phyloP scores from a whole-genome alignment of 192 early-diverging fungal species.

The Glomus cerebriforme region DNA sequence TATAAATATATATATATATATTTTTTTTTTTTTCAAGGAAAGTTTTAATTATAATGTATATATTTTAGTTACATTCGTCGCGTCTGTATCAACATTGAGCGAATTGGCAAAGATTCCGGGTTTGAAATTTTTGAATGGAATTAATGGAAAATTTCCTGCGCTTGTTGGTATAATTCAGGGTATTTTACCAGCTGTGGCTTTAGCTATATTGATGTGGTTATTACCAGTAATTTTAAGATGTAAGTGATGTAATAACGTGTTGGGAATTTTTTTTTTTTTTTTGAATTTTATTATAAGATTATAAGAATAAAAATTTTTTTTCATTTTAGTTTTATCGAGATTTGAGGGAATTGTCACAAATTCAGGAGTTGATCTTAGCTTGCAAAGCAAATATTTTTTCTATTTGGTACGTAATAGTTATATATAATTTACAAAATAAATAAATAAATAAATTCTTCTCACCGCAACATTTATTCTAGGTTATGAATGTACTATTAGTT shows the following conservation, averaged over 20 bases:
- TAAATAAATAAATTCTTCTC: background rate
- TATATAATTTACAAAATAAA: no score
- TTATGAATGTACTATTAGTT: constrained; percentile 79
- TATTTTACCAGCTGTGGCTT: constrained; percentile 70
- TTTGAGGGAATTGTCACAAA: constrained; percentile 50
- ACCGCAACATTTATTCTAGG: constrained; percentile 34
- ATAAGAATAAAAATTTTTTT: background rate
- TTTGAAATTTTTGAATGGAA: constrained; percentile 45
- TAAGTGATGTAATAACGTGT: constrained; percentile 31
- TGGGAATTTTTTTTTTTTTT: background rate
- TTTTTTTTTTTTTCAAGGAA: background rate
- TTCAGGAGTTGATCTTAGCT: background rate
- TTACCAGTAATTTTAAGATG: constrained; percentile 67
- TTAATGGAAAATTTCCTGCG: constrained; percentile 40
- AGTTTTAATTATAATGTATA: no score
- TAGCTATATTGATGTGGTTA: constrained; percentile 69
- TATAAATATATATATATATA: background rate
- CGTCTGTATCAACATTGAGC: constrained; percentile 52
- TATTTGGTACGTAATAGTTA: constrained; percentile 66
- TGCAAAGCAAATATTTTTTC: constrained; percentile 67
- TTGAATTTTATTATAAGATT: background rate
- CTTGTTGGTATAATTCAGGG: constrained; percentile 54
- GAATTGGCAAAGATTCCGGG: constrained; percentile 50
- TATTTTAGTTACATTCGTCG: constrained; percentile 54
- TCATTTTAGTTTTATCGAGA: constrained; percentile 47